Conservation (phyloP, 257 asterid species). For the Nicotiana attenuata region DNA sequence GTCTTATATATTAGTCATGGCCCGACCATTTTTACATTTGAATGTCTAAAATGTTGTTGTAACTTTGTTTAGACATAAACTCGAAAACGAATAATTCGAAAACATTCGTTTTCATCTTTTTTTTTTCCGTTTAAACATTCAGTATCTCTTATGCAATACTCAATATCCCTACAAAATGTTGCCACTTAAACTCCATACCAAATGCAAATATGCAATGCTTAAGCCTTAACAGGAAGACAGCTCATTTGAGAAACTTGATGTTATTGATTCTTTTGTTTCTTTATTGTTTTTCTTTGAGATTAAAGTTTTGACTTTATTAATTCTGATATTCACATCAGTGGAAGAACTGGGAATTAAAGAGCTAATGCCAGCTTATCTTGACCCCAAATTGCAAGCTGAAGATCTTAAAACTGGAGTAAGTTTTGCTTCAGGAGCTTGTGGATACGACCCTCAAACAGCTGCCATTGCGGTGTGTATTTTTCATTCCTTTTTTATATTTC, state of each 20-base stretch:
- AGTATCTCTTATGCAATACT: too few species aligned
- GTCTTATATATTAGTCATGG: too few species aligned
- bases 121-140: too few species aligned
- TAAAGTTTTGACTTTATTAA: not conserved
- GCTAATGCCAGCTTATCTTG: conserved; percentile 48
- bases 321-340: conserved; percentile 18
- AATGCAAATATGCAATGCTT: too few species aligned
- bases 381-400: conserved; percentile 37
- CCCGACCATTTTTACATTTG: too few species aligned
- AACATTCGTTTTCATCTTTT: too few species aligned
- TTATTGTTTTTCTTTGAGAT: not conserved
- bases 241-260: not conserved
- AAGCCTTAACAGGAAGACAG: too few species aligned
- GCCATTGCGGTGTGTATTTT: conserved; percentile 22
- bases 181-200: too few species aligned
- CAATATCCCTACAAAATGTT: too few species aligned
- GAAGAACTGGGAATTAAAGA: conserved; percentile 55
- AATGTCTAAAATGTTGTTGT: too few species aligned
- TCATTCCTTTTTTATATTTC: not conserved
- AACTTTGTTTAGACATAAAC: too few species aligned
- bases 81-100: too few species aligned
- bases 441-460: conserved; percentile 63
- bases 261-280: not conserved
- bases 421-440: conserved; percentile 66
- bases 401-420: conserved; percentile 71